Percentiles rank a stretch among this genome's conserved stretches.
Evolutionary conservation across 352 stramenopile species (phyloP).

Genomic region (Pythium rishiriense): DNA sequence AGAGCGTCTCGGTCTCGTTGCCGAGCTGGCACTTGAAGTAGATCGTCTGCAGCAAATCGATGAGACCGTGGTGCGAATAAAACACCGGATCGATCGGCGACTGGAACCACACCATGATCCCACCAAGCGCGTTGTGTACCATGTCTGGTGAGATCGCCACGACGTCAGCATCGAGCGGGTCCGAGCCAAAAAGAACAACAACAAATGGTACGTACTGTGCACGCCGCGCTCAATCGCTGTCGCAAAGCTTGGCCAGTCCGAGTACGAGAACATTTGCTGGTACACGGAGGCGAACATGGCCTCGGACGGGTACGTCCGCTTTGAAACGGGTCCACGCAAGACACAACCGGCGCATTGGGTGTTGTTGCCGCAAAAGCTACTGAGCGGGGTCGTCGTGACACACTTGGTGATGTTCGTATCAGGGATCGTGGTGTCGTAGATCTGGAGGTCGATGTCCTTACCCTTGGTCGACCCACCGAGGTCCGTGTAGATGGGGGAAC

Average conservation of each 20-base stretch:
- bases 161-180: neutral
- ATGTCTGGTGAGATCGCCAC: constrained; percentile 25
- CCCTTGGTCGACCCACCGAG: constrained; percentile 25
- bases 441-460: constrained; percentile 4
- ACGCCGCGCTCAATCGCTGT: constrained; percentile 21
- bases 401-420: constrained; percentile 6
- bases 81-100: constrained; percentile 32
- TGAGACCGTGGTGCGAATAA: constrained; percentile 26
- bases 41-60: constrained; percentile 25
- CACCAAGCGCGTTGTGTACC: constrained; percentile 21
- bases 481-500: constrained; percentile 25
- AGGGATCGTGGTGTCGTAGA: constrained; percentile 13
- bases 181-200: neutral
- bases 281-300: constrained; percentile 26
- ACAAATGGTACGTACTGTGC: constrained; percentile 20
- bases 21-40: constrained; percentile 32
- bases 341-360: constrained; percentile 23
- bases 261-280: constrained; percentile 28
- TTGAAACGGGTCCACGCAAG: constrained; percentile 6
- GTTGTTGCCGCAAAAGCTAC: constrained; percentile 26
- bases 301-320: constrained; percentile 11
- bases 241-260: constrained; percentile 11
- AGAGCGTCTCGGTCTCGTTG: constrained; percentile 27
- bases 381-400: constrained; percentile 14
- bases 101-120: constrained; percentile 23